A percentile compares a stretch with the other conserved stretches of the same genome.
Conservation (phyloP, 345 rosid genomes). For the Bruguiera parviflora region DNA sequence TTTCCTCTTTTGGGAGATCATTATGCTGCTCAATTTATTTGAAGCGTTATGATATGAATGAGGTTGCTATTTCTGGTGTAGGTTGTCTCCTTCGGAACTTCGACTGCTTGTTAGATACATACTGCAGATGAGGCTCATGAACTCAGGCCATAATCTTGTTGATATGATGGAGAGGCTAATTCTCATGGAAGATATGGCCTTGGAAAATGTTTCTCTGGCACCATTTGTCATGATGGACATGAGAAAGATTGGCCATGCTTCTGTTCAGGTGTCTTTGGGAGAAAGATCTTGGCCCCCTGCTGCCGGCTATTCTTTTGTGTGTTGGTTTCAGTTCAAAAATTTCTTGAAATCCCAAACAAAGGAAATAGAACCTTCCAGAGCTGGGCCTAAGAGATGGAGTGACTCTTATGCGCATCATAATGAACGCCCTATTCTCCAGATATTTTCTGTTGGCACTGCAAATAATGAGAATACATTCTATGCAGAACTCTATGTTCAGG, state of each 20-base stretch:
- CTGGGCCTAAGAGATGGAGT: conserved; percentile 49
- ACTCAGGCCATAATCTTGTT: conserved; percentile 71
- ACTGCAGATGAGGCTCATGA: conserved; percentile 76
- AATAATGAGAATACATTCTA: conserved; percentile 65
- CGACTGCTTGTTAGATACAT: conserved; percentile 77
- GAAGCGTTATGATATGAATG: conserved; percentile 17
- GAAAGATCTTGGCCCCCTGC: conserved; percentile 99
- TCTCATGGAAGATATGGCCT: conserved; percentile 76
- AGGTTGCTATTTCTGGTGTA: conserved; percentile 38
- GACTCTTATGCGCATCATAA: conserved; percentile 48
- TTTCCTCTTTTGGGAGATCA: background rate
- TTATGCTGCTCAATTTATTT: conserved; percentile 9
- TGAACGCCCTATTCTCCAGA: conserved; percentile 61
- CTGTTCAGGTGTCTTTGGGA: conserved; percentile 94
- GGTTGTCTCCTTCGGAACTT: conserved; percentile 94
- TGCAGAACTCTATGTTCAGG: conserved; percentile 92
- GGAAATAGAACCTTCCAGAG: conserved; percentile 57
- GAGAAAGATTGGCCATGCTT: conserved; percentile 94
- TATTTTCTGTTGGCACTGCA: conserved; percentile 93
- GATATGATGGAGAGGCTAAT: conserved; percentile 92
- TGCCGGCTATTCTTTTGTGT: conserved; percentile 97
- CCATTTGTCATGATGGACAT: conserved; percentile 96
- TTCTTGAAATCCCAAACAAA: conserved; percentile 62
- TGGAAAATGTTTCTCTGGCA: conserved; percentile 81
- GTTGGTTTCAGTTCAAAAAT: conserved; percentile 95